These are phyloP conservation scores for Corrigiola litoralis DNA, from an alignment of 179 eudicot genomes.

Conservation along the genomic window DNA sequence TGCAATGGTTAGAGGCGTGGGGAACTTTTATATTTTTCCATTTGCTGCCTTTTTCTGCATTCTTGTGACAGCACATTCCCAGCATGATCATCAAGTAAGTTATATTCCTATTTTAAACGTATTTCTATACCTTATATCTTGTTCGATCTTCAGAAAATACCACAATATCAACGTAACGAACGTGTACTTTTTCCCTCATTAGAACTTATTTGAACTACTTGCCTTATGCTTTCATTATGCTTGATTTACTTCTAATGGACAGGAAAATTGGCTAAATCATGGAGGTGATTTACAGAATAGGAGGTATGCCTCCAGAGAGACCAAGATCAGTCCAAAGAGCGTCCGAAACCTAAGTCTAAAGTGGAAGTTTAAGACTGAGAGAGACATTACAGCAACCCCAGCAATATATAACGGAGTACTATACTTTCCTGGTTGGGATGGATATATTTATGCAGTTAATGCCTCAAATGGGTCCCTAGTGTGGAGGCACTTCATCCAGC, in stretches of 20 bases:
- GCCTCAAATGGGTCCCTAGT: conserved; percentile 19
- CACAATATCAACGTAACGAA: too few species aligned
- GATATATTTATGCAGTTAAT: conserved; percentile 25
- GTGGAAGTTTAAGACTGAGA: conserved; percentile 25
- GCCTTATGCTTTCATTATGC: neutral
- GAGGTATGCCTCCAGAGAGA: conserved; percentile 30
- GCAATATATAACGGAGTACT: conserved; percentile 22
- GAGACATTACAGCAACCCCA: conserved; percentile 37
- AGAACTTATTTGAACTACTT: neutral
- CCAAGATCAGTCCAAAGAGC: conserved; percentile 15
- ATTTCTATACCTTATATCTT: too few species aligned
- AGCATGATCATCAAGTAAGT: too few species aligned
- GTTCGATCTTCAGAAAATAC: too few species aligned
- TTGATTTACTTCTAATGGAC: neutral
- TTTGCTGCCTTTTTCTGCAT: too few species aligned
- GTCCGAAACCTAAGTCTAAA: conserved; percentile 17
- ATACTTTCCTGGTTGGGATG: conserved; percentile 37
- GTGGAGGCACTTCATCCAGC: conserved; percentile 24
- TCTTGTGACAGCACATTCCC: too few species aligned
- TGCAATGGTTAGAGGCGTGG: too few species aligned
- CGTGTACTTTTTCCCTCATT: too few species aligned
- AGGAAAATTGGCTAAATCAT: conserved; percentile 28
- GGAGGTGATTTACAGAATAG: conserved; percentile 34
- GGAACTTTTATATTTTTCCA: too few species aligned
- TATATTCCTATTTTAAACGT: too few species aligned